Conservation (phyloP, 2,329 filamentous ascomycete species). For the Amphichorda felina region DNA sequence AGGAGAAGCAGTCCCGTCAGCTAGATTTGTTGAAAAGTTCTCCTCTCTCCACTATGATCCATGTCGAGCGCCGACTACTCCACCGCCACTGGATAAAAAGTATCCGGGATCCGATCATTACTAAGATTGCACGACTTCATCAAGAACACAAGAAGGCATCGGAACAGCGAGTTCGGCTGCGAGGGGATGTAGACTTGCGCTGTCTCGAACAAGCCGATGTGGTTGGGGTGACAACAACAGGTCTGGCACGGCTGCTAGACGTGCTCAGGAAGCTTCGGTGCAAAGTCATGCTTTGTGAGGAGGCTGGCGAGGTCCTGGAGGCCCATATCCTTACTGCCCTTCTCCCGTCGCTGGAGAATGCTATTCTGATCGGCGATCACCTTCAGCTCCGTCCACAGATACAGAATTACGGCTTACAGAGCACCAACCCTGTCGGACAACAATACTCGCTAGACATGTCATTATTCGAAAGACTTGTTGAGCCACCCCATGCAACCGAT, state of each 20-base stretch:
- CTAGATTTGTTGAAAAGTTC: not conserved
- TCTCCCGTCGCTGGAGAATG: constrained; percentile 46
- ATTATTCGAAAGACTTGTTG: constrained; percentile 47
- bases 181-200: constrained; percentile 19
- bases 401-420: constrained; percentile 39
- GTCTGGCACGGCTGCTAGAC: constrained; percentile 38
- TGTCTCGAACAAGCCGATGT: constrained; percentile 28
- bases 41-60: constrained; percentile 2
- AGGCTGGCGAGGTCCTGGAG: constrained; percentile 58
- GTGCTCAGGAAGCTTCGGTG: constrained; percentile 33
- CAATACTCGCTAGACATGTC: constrained; percentile 45
- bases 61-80: constrained; percentile 3
- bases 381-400: constrained; percentile 48
- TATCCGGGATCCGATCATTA: not conserved
- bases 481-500: constrained; percentile 8
- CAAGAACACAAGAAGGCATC: not conserved
- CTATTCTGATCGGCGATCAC: constrained; percentile 53
- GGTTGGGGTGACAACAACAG: constrained; percentile 48
- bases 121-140: not conserved
- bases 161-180: not conserved
- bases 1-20: not conserved
- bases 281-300: constrained; percentile 54
- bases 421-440: constrained; percentile 32
- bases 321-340: constrained; percentile 48
- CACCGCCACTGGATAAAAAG: constrained; percentile 5